Conservation (phyloP, 805 yeast species). For the Saccharomycodes ludwigii region DNA sequence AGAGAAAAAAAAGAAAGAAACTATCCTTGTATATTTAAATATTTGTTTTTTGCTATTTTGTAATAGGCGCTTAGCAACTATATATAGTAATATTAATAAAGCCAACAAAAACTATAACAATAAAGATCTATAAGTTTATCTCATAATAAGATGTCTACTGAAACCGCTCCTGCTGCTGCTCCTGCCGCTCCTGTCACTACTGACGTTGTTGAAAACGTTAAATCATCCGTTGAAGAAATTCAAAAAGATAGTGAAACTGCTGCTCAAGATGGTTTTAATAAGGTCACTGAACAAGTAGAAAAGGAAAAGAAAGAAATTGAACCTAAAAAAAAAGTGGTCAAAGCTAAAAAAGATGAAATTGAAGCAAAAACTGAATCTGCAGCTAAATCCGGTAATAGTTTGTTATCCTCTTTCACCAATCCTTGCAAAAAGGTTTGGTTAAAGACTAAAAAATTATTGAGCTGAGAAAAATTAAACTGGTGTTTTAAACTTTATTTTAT, state of each 20-base stretch:
- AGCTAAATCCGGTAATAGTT: too few species aligned
- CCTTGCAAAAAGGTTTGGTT: slow-evolving; percentile 7
- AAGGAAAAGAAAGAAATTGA: slow-evolving; percentile 9
- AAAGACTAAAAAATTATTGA: slow-evolving; percentile 10
- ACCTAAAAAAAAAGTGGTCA: slow-evolving; percentile 2
- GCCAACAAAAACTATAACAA: too few species aligned
- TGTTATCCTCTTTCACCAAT: slow-evolving; percentile 2
- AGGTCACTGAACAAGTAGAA: slow-evolving; percentile 7
- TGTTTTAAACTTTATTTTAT: not conserved
- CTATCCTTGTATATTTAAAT: too few species aligned
- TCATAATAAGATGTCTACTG: too few species aligned
- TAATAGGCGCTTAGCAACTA: not conserved
- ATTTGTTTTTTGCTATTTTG: slow-evolving; percentile 1
- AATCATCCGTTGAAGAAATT: slow-evolving; percentile 6
- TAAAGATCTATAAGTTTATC: too few species aligned
- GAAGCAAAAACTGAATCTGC: slow-evolving; percentile 4
- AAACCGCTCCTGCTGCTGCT: slow-evolving; percentile 6
- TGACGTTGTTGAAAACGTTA: slow-evolving; percentile 8
- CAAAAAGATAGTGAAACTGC: slow-evolving; percentile 7
- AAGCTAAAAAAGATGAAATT: slow-evolving; percentile 2
- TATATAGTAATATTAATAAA: too few species aligned
- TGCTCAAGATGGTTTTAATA: slow-evolving; percentile 7
- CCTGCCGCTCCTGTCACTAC: slow-evolving; percentile 8
- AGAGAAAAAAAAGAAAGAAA: slow-evolving; percentile 3
- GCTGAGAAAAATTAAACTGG: slow-evolving; percentile 3